Evolutionary conservation across 768 basidiomycete species (phyloP), one percentile per base, ranked within the genome.

Genomic region (Lactifluus hygrophoroides): DNA sequence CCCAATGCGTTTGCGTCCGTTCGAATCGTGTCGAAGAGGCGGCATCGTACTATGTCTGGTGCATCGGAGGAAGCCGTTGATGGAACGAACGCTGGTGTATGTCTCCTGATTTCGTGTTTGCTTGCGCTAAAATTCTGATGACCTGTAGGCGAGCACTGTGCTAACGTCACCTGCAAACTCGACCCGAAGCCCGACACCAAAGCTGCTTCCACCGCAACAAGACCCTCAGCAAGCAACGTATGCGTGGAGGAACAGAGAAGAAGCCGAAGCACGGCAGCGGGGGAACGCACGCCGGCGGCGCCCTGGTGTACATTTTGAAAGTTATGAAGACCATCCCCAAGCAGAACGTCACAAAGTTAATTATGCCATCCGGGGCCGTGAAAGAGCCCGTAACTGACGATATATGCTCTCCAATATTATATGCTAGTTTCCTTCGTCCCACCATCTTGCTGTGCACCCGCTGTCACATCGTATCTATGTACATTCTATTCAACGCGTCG

Each of bases 11-110:
- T 84, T 64, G 78, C 78, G 17, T 80, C 86, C 0, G 86, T 88
- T 70, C 80, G 81, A 44, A 77, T 87, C 65, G 63, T 88, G 62
- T 75, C 75, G 38, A 83, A 79, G 38, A 83, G 79, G 66, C 76
- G 80, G 65, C 76, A 84, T 67, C 80, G 84, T 32, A 83, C 85
- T 7, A 74, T 90, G 42, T 90, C 89, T 16, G 77, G 80, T 37
- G 83, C 83, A 34, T 91, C 89, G 42, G 74, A 87, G 32, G 89
- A 91, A 68, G 89, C 87, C 25, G 79, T 83, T 64, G 82, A 90
- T 66, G 89, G 89, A 37, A 88, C 87, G 7, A 57, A 58, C 19
- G 64, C 62, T 54, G 84, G 85, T 49, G 89, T 90, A 69, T 71
- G 86, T 66, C 35, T 69, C 10, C 14, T 30, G 5, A n/a, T 51